A percentile compares a stretch with the other conserved stretches of the same genome.
phyloP scores from a whole-genome alignment of 2,329 filamentous ascomycete genomes.

The Fusarium illudens region DNA sequence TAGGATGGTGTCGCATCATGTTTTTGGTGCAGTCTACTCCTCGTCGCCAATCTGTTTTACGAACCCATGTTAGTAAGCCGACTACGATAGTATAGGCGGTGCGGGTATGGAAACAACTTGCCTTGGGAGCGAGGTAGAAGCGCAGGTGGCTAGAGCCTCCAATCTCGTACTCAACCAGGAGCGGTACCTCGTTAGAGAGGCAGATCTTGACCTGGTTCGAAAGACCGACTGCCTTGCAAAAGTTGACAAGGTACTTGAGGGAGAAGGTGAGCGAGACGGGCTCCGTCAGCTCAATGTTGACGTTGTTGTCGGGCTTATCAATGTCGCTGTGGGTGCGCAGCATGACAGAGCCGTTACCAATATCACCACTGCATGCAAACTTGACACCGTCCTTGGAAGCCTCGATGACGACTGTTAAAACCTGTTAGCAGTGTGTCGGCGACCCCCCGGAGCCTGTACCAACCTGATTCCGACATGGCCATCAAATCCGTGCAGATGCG shows the following conservation, averaged over 20 bases:
- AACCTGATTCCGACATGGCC: conserved; percentile 95
- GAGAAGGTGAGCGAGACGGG: conserved; percentile 96
- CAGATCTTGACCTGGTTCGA: conserved; percentile 87
- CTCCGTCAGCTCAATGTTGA: conserved; percentile 90
- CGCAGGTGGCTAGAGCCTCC: conserved; percentile 86
- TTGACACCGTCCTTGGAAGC: conserved; percentile 97
- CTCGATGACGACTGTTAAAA: conserved; percentile 82
- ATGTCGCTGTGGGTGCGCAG: conserved; percentile 88
- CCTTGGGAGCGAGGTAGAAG: conserved; percentile 99
- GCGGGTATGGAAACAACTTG: conserved; percentile 51
- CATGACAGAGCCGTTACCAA: conserved; percentile 93
- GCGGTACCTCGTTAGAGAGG: conserved; percentile 93
- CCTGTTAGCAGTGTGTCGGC: neutral
- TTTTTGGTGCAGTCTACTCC: conserved; percentile 42
- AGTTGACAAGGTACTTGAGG: conserved; percentile 99
- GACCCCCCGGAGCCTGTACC: conserved; percentile 43
- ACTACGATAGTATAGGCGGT: neutral
- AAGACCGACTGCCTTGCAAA: conserved; percentile 95
- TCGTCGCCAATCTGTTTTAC: conserved; percentile 51
- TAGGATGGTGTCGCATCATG: conserved; percentile 23
- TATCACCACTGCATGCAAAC: conserved; percentile 92
- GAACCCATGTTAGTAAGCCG: conserved; percentile 10
- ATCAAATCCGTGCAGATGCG: conserved; percentile 93
- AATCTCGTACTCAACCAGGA: conserved; percentile 91
- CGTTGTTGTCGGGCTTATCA: conserved; percentile 86